Evolutionary conservation across 73 alveolate genomes (phyloP).

Genomic region (Paramecium octaurelia): DNA sequence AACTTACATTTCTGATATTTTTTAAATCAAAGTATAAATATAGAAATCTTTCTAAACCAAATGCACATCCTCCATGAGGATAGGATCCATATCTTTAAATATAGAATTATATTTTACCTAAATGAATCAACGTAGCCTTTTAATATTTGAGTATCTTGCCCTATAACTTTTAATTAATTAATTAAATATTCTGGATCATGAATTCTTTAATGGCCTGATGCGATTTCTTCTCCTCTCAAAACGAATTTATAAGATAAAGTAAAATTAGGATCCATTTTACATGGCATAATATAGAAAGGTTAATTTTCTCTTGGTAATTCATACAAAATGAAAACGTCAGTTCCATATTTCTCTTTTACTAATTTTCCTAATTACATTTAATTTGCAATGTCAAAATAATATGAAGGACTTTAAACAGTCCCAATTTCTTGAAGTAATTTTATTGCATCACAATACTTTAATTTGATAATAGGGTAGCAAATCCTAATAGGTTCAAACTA

Average conservation of each 20-base stretch:
- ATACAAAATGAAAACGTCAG: constrained; percentile 95
- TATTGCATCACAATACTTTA: constrained; percentile 90
- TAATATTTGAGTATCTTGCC: not conserved
- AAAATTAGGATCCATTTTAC: constrained; percentile 90
- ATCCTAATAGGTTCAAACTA: constrained; percentile 93
- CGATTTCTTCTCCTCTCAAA: constrained; percentile 99
- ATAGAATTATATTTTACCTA: not conserved
- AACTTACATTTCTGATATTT: constrained; percentile 91
- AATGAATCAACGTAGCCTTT: constrained; percentile 28
- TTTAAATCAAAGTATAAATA: constrained; percentile 90
- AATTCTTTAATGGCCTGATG: constrained; percentile 98
- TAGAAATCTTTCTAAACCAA: constrained; percentile 99
- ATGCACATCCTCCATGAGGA: constrained; percentile 99
- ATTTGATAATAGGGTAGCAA: constrained; percentile 78
- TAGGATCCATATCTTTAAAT: constrained; percentile 94
- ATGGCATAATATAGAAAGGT: constrained; percentile 99
- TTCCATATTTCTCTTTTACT: constrained; percentile 92
- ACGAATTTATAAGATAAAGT: constrained; percentile 97
- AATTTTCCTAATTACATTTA: constrained; percentile 91
- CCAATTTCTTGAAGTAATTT: constrained; percentile 87
- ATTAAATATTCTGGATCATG: constrained; percentile 77
- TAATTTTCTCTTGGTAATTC: constrained; percentile 96
- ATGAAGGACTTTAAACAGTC: constrained; percentile 73
- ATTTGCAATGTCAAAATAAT: constrained; percentile 84
- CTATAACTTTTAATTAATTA: not conserved